Base-by-base conservation (phyloP, 441 rosid genomes). In the Bruguiera hainesii region DNA sequence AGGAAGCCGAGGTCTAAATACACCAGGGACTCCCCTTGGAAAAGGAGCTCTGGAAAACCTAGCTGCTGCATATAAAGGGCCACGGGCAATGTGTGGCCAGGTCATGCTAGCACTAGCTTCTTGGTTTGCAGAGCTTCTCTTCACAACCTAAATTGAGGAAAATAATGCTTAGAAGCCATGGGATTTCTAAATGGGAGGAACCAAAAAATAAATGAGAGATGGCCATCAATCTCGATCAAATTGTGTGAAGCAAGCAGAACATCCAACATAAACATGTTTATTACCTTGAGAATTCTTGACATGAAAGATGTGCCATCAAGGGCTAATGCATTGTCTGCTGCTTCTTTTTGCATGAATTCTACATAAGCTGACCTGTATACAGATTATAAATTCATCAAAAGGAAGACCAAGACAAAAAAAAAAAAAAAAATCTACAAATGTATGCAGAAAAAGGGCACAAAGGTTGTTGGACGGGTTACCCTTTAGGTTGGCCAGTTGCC, bases 271-370 rank as follows among this genome's bases (percentile, higher is more conserved):
- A 49, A 64, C 13, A 28, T 2, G 33, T 48, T 23, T 21, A 57
- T 35, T 84, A 95, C 99, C 97, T 90, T 92, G 67, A 95, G 85
- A 73, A 87, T 84, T 65, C 99, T 86, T 37, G 98, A 89, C 99
- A 95, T 84, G 73, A 92, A 95, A n/a, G 98, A 86, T 66, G 96
- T 86, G 39, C 98, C 91, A 60, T 92, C 89, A 58, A 96, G 82
- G 67, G 97, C 82, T 62, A 89, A 72, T 48, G 96, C 96, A 78
- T 74, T 84, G 61, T 90, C 99, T 60, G 98, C 97, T 21, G 99
- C 91, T 61, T 90, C 99, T 79, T 80, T 95, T 13, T 81, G 79
- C 65, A 66, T 78, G 78, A 95, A 95, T 82, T 95, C 98, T 18
- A 92, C 79, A 58, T 82, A 82, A 65, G 97, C 97, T 63, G 91